phyloP scores from a whole-genome alignment of 179 eudicot genomes.

The Pouteria campechiana region DNA sequence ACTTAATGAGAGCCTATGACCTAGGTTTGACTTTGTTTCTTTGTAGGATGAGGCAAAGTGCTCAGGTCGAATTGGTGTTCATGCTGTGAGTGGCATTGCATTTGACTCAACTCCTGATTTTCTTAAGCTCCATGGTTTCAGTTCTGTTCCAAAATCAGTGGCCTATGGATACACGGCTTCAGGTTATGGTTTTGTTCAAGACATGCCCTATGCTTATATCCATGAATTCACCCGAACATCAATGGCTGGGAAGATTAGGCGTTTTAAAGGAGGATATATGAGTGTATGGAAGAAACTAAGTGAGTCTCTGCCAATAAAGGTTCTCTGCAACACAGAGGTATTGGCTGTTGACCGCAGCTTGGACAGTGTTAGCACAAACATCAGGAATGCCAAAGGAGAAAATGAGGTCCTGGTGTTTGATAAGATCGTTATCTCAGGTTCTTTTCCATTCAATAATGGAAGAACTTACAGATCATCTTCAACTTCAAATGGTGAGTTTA shows the following conservation, averaged over 20 bases:
- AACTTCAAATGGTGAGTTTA: conserved; percentile 9
- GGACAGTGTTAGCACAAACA: conserved; percentile 2
- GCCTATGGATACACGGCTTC: conserved; percentile 41
- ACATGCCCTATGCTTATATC: conserved; percentile 41
- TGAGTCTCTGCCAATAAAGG: conserved; percentile 15
- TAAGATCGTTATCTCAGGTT: conserved; percentile 31
- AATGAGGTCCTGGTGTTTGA: conserved; percentile 16
- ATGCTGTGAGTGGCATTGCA: conserved; percentile 31
- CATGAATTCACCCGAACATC: conserved; percentile 44
- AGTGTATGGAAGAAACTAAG: conserved; percentile 30
- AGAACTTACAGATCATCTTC: conserved; percentile 24
- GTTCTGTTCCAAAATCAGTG: conserved; percentile 32
- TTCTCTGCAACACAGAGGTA: conserved; percentile 30
- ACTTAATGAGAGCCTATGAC: no score
- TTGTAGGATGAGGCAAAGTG: conserved; percentile 32
- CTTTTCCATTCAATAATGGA: conserved; percentile 17
- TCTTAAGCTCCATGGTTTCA: conserved; percentile 20
- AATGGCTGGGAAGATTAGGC: conserved; percentile 40
- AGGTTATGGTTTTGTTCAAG: conserved; percentile 38
- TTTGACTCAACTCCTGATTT: conserved; percentile 25
- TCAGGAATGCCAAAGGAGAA: conserved; percentile 11
- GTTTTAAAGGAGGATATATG: conserved; percentile 32
- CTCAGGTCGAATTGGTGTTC: conserved; percentile 27
- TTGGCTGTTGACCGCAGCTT: conserved; percentile 14
- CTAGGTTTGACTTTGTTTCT: no score